Evolutionary conservation across 2,329 filamentous ascomycete genomes (phyloP), one percentile per base, ranked within the genome.

Genomic region (Aureobasidium sp.): DNA sequence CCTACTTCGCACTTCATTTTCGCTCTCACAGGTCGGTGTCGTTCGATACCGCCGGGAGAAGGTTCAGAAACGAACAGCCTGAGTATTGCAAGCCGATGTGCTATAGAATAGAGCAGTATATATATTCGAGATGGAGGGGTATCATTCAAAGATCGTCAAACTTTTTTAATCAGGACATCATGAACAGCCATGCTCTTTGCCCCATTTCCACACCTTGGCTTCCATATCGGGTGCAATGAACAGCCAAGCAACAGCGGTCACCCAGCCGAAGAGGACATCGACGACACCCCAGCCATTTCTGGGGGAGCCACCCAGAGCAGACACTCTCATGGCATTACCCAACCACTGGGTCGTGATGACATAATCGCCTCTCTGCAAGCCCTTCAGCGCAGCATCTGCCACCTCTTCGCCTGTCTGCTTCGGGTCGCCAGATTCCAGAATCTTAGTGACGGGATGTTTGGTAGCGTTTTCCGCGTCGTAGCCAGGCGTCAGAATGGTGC

Each of bases 371-470:
- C 77, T 84, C 74, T 97, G 91, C 48, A 99, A 76, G 0, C 88
- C 90, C 47, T 77, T 77, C 57, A 99, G 85, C 0, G 90, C 81
- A 9, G 79, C 79, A 4, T 76, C 75, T 1, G 94, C 94, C 15
- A 95, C 91, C 63, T 88, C 82, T 5, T 94, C 87, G 5, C 91
- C 89, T 0, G 83, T 87, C 74, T 95, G 89, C 51, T 85, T 81
- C 15, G 87, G 87, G 72, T 99, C 94, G n/a, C 84, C 82, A 67
- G 89, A 86, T 75, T 97, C 94, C 49, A 97, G 76, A 58, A 87
- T 80, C 67, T 85, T 82, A 3, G 92, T 96, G 55, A 97, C 81
- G 5, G 82, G 84, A 8, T 92, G 93, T 76, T 97, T 97, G 31
- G 83, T 83, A 68, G 78, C 75, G 70, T 95, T 87, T 77, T 97